Evolutionary conservation across 768 basidiomycete species (phyloP), one percentile per base, ranked within the genome.

Genomic region (Agrocybe pediades): DNA sequence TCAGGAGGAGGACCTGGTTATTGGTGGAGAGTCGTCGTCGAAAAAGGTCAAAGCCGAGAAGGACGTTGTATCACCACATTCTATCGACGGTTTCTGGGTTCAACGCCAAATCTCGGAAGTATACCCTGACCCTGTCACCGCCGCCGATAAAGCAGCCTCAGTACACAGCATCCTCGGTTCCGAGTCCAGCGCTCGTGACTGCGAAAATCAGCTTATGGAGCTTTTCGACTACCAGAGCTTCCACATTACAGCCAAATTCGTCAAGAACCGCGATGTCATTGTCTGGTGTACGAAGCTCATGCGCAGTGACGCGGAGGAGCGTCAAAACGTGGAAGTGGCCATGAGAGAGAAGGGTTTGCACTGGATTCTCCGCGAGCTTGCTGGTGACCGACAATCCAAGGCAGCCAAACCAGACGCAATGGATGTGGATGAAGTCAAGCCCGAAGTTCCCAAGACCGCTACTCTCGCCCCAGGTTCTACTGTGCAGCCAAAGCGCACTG

Each of bases 261-360:
- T 96, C 67, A 94, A 95, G 72, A 98, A 98, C 74, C 85, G 95
- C 51, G 97, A 99, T 47, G 89, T 93, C 53, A 79, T 98, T 45
- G 94, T 98, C 0, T 99, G 97, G 97, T 97, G 94, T 63, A 99
- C 97, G 43, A 95, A 95, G 71, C 82, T 98, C 46, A 90, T 93
- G 71, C 84, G 96, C 21, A 89, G 88, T 49, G 86, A 88, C 61
- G 90, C 90, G 0, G 89, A 98, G 41, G 92, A 93, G 67, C 83
- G 89, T 42, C 84, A 95, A 40, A 92, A 98, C 64, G 84, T 97
- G 33, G 96, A 98, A 71, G 96, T 98, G 3, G 93, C 93, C 0
- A 99, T 99, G 97, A 81, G 96, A 41, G 96, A 98, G 75, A 96
- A 92, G 71, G 94, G 92, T 13, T 83, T 95, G 9, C 95, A 93